Evolutionary conservation across 176 grass and related monocot species (phyloP).

Genomic region (Eleusine coracana): DNA sequence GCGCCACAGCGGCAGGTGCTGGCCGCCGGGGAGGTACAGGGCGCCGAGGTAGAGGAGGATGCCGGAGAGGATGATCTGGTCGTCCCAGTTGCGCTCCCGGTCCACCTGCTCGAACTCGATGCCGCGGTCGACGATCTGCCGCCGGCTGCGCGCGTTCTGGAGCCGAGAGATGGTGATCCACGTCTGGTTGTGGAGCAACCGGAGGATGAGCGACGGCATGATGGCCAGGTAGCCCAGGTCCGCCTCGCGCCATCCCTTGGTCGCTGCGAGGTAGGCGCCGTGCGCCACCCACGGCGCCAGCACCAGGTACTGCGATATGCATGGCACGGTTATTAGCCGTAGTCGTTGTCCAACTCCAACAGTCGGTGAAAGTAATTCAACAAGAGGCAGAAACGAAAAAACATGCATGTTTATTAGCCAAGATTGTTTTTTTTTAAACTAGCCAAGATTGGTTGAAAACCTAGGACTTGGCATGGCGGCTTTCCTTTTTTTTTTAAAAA

Average conservation of each 20-base stretch:
- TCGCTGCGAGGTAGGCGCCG: constrained; percentile 36
- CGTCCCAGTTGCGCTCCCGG: constrained; percentile 93
- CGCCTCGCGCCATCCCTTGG: constrained; percentile 43
- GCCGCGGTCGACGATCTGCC: constrained; percentile 74
- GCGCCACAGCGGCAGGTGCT: constrained; percentile 62
- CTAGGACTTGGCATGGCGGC: neutral
- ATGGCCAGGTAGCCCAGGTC: constrained; percentile 49
- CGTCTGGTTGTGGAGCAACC: constrained; percentile 68
- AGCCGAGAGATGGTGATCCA: constrained; percentile 81
- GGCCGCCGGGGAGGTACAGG: constrained; percentile 9
- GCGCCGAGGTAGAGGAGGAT: constrained; percentile 51
- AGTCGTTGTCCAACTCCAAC: neutral
- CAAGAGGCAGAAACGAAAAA: too few species aligned
- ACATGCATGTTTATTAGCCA: too few species aligned
- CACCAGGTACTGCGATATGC: constrained; percentile 58
- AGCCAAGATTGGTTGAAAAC: neutral
- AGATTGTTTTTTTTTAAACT: too few species aligned
- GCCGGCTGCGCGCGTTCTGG: constrained; percentile 78
- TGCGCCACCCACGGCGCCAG: constrained; percentile 70
- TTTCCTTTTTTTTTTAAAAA: too few species aligned
- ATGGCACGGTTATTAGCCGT: neutral
- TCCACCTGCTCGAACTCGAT: constrained; percentile 95
- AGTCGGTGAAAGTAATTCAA: too few species aligned
- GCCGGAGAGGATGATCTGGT: constrained; percentile 79
- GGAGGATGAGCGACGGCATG: constrained; percentile 58